A percentile compares a stretch with the other conserved stretches of the same genome.
phyloP scores from a whole-genome alignment of 1,284 basidiomycete species.

The Moesziomyces antarcticus region DNA sequence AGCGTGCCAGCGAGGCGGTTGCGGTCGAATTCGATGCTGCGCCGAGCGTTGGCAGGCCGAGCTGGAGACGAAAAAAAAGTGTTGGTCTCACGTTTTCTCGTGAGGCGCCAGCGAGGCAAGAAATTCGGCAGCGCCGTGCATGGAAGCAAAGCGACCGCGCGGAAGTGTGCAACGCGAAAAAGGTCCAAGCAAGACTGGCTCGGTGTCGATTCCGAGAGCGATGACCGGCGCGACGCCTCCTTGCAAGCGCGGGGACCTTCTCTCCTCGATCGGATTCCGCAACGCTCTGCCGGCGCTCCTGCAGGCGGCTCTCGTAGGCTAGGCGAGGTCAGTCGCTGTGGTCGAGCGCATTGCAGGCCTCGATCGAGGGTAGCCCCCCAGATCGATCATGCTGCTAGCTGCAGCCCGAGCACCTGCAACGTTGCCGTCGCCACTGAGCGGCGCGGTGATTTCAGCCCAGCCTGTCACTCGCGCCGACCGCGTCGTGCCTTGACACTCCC shows the following conservation, averaged over 20 bases:
- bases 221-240: not conserved
- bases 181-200: not conserved
- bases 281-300: too few species aligned
- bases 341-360: not conserved
- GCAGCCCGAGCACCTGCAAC: not conserved
- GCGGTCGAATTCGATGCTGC: not conserved
- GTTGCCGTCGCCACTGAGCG: not conserved
- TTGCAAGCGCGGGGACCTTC: not conserved
- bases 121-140: not conserved
- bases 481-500: not conserved
- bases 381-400: not conserved
- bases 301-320: not conserved
- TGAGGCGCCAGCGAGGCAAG: not conserved
- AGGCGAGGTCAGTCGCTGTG: not conserved
- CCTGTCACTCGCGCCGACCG: not conserved
- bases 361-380: not conserved
- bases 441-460: slow-evolving; percentile 1
- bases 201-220: not conserved
- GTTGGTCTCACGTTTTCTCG: slow-evolving; percentile 10
- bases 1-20: not conserved
- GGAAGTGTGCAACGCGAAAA: too few species aligned
- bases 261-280: not conserved
- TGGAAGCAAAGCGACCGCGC: not conserved
- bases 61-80: not conserved
- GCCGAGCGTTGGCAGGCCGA: not conserved